Conservation (phyloP, 2,329 filamentous ascomycete species). For the Colletotrichum liriopes region DNA sequence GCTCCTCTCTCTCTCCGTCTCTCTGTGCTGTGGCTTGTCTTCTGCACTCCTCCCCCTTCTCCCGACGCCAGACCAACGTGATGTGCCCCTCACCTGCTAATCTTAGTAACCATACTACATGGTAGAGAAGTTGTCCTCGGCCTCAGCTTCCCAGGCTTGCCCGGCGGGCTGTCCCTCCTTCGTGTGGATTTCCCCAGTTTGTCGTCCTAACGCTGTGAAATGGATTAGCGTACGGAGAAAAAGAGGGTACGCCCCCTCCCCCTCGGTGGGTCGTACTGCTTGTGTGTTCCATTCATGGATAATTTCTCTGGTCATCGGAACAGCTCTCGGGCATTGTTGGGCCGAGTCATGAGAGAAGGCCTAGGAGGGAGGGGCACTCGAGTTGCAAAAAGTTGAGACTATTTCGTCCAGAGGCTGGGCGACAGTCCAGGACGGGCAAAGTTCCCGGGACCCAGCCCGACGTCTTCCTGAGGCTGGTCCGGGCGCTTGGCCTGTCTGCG, state of each 20-base stretch:
- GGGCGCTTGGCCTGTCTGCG: background rate
- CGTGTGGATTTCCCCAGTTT: constrained; percentile 34
- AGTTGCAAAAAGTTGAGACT: background rate
- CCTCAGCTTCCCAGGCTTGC: background rate
- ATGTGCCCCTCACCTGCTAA: constrained; percentile 1
- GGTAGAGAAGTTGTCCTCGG: background rate
- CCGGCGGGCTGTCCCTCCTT: background rate
- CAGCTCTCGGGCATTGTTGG: constrained; percentile 37
- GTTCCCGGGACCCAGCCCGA: constrained; percentile 32
- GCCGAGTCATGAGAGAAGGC: constrained; percentile 33
- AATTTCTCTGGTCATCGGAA: constrained; percentile 34
- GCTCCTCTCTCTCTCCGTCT: background rate
- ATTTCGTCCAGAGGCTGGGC: background rate
- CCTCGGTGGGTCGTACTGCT: constrained; percentile 17
- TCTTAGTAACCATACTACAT: background rate
- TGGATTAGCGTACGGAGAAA: constrained; percentile 1
- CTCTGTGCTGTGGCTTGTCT: background rate
- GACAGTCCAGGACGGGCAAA: constrained; percentile 30
- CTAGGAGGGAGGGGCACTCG: constrained; percentile 1
- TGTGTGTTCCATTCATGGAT: constrained; percentile 37
- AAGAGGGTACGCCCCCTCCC: constrained; percentile 8
- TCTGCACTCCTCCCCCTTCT: constrained; percentile 5
- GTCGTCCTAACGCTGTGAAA: background rate
- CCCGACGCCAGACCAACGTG: background rate
- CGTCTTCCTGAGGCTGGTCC: background rate